phyloP scores from a whole-genome alignment of 139 green algal genomes.

The Picochlorum sp. region DNA sequence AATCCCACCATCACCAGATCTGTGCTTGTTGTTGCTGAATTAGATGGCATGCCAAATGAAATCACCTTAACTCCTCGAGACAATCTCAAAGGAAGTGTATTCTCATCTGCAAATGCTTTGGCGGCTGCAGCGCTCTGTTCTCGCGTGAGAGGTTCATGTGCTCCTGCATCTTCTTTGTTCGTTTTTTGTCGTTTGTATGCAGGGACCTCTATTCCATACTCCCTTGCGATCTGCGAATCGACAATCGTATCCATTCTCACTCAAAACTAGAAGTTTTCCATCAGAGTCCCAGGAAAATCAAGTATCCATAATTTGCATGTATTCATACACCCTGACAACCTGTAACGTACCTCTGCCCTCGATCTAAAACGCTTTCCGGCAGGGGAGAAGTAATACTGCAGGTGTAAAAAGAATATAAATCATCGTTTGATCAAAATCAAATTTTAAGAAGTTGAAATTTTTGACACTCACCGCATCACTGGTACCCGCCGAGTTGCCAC shows the following conservation, averaged over 20 bases:
- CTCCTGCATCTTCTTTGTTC: not conserved
- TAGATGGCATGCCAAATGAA: not conserved
- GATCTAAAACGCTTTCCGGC: conserved; percentile 37
- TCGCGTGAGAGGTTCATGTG: not conserved
- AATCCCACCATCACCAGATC: not conserved
- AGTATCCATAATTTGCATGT: too few species aligned
- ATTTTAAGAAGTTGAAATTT: not conserved
- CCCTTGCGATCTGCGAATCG: conserved; percentile 11
- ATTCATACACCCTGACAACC: not conserved
- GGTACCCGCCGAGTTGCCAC: conserved; percentile 31
- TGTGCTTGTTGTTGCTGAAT: not conserved
- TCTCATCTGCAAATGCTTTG: not conserved
- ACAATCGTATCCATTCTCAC: not conserved
- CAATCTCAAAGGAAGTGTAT: conserved; percentile 4
- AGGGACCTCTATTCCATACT: conserved; percentile 10
- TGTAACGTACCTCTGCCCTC: conserved; percentile 23
- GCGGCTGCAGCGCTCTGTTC: not conserved
- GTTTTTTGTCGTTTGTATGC: not conserved
- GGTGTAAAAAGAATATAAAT: not conserved
- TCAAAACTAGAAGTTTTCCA: too few species aligned
- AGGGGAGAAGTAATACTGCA: conserved; percentile 44
- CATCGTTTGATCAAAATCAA: not conserved
- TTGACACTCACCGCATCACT: conserved; percentile 33
- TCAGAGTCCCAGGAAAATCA: too few species aligned
- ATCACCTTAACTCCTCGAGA: conserved; percentile 6